A percentile compares a stretch with the other conserved stretches of the same genome.
Conservation (phyloP, 1,139 yeast genomes). For the Candida sp. region DNA sequence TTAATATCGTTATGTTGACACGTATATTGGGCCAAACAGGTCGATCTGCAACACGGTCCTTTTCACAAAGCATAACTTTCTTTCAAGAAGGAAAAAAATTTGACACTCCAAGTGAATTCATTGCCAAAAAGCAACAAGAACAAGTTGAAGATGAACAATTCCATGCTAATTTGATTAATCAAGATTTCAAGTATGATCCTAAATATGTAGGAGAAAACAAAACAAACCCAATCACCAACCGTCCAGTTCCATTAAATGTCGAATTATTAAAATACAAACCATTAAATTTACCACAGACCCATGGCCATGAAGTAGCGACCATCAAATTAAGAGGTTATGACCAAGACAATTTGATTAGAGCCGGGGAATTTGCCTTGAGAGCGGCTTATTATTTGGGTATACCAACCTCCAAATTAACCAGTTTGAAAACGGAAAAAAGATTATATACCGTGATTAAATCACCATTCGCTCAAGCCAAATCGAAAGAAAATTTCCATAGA, state of each 20-base stretch:
- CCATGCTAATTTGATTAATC: constrained; percentile 23
- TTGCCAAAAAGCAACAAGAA: constrained; percentile 23
- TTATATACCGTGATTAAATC: constrained; percentile 93
- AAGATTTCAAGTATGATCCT: constrained; percentile 38
- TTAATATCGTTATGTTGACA: not conserved
- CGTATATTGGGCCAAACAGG: not conserved
- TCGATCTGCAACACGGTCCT: constrained; percentile 2
- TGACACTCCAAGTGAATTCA: constrained; percentile 29
- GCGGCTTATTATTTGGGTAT: constrained; percentile 89
- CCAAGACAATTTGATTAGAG: constrained; percentile 66
- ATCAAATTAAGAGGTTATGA: constrained; percentile 73
- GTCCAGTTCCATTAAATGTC: constrained; percentile 81
- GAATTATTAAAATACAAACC: constrained; percentile 85
- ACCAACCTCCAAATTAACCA: constrained; percentile 59
- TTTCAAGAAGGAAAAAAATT: constrained; percentile 11
- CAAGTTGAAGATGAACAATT: constrained; percentile 27
- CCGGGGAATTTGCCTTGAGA: constrained; percentile 82
- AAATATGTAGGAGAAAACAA: constrained; percentile 33
- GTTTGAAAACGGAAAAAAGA: constrained; percentile 63
- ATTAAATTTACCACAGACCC: constrained; percentile 58
- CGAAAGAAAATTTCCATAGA: constrained; percentile 93
- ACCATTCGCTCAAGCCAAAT: constrained; percentile 92
- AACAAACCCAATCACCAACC: constrained; percentile 19
- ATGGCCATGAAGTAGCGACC: constrained; percentile 73
- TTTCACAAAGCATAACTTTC: constrained; percentile 2